These are phyloP conservation scores for Falciphora oryzae DNA, from an alignment of 2,329 filamentous ascomycete species.

Conservation along the genomic window DNA sequence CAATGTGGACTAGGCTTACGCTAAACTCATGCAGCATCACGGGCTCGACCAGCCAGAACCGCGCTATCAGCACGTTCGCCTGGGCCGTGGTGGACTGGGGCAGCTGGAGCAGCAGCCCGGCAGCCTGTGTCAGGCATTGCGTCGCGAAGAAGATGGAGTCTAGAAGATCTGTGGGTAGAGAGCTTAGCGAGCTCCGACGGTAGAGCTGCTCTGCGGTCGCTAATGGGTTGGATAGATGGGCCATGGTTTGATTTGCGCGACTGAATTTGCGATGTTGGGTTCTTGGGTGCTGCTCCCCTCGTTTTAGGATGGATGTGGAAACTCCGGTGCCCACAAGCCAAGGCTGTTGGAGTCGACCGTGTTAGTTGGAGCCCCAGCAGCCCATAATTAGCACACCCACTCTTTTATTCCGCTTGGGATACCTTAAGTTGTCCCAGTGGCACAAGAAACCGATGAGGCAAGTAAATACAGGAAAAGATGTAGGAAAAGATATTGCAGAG, in stretches of 20 bases:
- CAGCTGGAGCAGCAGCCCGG: constrained; percentile 74
- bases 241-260: constrained; percentile 33
- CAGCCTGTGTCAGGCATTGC: constrained; percentile 69
- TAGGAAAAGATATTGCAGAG: no score
- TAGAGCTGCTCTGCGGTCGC: constrained; percentile 67
- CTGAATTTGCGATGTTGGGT: not conserved
- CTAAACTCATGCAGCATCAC: constrained; percentile 54
- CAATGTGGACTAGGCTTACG: constrained; percentile 28
- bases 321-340: not conserved
- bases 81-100: constrained; percentile 82
- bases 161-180: constrained; percentile 62
- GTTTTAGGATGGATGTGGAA: not conserved
- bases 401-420: no score
- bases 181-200: constrained; percentile 46
- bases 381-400: no score
- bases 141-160: constrained; percentile 66
- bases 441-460: no score
- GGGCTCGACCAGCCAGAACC: constrained; percentile 66
- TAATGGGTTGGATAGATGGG: constrained; percentile 64
- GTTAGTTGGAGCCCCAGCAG: no score
- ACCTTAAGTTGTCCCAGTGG: no score
- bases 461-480: no score
- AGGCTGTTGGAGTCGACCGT: no score
- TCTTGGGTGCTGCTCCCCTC: not conserved
- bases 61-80: constrained; percentile 73